Evolutionary conservation across 2,329 filamentous ascomycete genomes (phyloP).

Genomic region (Phaeoacremonium minimum): DNA sequence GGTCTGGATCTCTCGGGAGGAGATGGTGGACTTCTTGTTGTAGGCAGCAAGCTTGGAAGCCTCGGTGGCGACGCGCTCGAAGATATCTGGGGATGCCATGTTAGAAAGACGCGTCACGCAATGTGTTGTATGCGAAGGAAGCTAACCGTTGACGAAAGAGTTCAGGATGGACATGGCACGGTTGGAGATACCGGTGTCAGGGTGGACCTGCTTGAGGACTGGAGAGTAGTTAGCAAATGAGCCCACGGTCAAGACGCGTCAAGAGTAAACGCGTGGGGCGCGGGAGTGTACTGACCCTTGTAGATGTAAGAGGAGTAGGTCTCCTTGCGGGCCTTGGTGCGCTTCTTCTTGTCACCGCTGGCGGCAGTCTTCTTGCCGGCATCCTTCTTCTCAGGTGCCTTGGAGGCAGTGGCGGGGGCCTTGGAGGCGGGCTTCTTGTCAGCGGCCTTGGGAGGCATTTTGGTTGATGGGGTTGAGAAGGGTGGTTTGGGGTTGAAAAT

Average conservation of each 20-base stretch:
- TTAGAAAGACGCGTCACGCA: constrained; percentile 16
- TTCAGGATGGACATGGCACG: constrained; percentile 99
- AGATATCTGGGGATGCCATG: constrained; percentile 82
- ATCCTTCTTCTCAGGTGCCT: constrained; percentile 93
- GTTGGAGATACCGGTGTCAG: constrained; percentile 99
- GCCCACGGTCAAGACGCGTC: constrained; percentile 13
- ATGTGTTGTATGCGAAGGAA: background rate
- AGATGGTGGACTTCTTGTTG: constrained; percentile 99
- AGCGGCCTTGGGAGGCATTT: constrained; percentile 97
- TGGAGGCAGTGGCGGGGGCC: constrained; percentile 73
- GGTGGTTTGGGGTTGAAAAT: constrained; percentile 2
- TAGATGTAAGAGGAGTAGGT: constrained; percentile 99
- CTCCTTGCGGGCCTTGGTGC: constrained; percentile 99
- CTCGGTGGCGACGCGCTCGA: constrained; percentile 98
- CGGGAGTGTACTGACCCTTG: constrained; percentile 74
- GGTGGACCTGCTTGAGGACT: constrained; percentile 99
- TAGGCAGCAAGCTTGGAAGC: constrained; percentile 98
- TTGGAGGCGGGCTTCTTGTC: constrained; percentile 99
- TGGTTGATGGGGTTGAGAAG: constrained; percentile 27
- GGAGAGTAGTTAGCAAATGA: constrained; percentile 11
- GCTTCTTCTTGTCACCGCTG: constrained; percentile 99
- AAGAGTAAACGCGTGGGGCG: no score
- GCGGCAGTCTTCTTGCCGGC: constrained; percentile 99
- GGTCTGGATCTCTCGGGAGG: constrained; percentile 98
- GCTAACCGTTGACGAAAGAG: constrained; percentile 97